These are phyloP conservation scores for Gracilaria caudata DNA, from an alignment of 23 red algal genomes.

Conservation along the genomic window DNA sequence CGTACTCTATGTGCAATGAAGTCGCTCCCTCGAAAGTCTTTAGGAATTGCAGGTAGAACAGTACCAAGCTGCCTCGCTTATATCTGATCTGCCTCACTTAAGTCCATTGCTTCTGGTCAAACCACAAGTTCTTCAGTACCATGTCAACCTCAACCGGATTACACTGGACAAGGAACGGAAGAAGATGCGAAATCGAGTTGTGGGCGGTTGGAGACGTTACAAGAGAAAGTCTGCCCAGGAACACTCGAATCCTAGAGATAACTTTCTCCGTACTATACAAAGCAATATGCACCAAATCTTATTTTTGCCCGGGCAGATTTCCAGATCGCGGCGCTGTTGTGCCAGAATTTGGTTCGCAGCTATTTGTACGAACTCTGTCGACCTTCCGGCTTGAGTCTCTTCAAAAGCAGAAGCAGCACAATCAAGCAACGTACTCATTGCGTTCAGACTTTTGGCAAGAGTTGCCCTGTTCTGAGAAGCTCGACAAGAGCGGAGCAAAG, in stretches of 20 bases:
- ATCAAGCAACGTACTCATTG: conserved; percentile 70
- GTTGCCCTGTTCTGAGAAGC: conserved; percentile 51
- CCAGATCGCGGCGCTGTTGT: conserved; percentile 56
- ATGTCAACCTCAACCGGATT: conserved; percentile 46
- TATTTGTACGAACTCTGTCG: conserved; percentile 65
- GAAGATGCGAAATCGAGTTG: conserved; percentile 67
- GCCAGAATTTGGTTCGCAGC: conserved; percentile 70
- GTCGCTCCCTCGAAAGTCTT: conserved; percentile 52
- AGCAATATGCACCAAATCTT: conserved; percentile 25
- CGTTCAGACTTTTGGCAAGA: conserved; percentile 61
- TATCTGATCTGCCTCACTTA: conserved; percentile 21
- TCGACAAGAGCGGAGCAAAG: conserved; percentile 66
- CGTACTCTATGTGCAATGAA: conserved; percentile 37
- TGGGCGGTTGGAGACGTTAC: conserved; percentile 66
- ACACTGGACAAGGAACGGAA: conserved; percentile 75
- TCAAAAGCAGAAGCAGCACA: conserved; percentile 77
- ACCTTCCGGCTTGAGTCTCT: conserved; percentile 51
- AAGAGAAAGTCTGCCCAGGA: conserved; percentile 58
- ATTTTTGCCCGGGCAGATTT: conserved; percentile 3
- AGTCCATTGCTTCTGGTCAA: conserved; percentile 61
- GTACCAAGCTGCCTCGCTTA: conserved; percentile 67
- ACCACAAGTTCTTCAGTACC: conserved; percentile 57
- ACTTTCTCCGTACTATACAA: conserved; percentile 58
- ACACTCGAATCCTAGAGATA: conserved; percentile 64
- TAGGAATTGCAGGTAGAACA: conserved; percentile 62